These are phyloP conservation scores for Calonectria honghensis DNA, from an alignment of 2,329 filamentous ascomycete genomes.

Conservation along the genomic window DNA sequence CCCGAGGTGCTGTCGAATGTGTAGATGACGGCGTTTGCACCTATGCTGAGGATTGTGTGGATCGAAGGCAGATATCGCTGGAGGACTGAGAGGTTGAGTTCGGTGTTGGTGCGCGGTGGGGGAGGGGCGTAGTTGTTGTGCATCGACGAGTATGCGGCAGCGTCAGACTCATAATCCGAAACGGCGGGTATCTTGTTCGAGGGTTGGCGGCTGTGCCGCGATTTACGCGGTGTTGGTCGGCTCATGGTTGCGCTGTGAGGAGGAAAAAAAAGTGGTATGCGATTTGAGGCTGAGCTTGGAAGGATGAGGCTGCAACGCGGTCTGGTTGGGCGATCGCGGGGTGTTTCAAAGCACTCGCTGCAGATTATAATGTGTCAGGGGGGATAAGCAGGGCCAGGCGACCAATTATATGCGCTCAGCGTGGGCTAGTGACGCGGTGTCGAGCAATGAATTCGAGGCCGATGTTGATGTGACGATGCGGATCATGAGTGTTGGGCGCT, in stretches of 20 bases:
- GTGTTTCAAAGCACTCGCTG: neutral
- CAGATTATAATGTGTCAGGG: neutral
- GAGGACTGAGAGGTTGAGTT: slow-evolving; percentile 91
- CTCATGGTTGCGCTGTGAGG: slow-evolving; percentile 62
- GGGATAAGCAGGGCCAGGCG: neutral
- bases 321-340: neutral
- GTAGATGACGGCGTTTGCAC: slow-evolving; percentile 91
- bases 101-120: slow-evolving; percentile 82
- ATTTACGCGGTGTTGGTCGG: slow-evolving; percentile 64
- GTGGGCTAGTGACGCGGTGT: neutral
- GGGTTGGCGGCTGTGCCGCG: slow-evolving; percentile 64
- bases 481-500: slow-evolving; percentile 44
- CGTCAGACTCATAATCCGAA: slow-evolving; percentile 82
- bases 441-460: slow-evolving; percentile 38
- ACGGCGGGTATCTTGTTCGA: slow-evolving; percentile 63
- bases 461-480: slow-evolving; percentile 42
- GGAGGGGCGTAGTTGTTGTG: slow-evolving; percentile 64
- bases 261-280: slow-evolving; percentile 35
- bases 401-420: neutral
- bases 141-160: slow-evolving; percentile 61
- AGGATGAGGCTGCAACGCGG: slow-evolving; percentile 14
- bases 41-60: slow-evolving; percentile 83
- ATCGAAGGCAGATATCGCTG: slow-evolving; percentile 87
- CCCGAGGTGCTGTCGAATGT: slow-evolving; percentile 79
- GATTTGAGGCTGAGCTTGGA: slow-evolving; percentile 18